Base-by-base conservation (phyloP, 495 filamentous ascomycete species). In the Xylaria intraflava region DNA sequence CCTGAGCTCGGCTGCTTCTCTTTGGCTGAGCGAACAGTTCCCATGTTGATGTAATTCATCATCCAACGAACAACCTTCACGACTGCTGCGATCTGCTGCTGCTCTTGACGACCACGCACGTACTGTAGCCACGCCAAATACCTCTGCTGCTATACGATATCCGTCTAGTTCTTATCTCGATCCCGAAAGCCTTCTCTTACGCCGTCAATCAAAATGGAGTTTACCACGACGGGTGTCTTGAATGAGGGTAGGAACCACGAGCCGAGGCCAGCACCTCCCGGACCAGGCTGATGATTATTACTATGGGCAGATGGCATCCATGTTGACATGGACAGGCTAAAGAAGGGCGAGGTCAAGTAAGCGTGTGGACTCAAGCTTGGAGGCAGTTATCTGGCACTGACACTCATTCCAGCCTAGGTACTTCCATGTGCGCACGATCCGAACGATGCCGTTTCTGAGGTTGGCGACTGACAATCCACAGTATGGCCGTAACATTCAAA, bases 401-500 rank as follows among this genome's bases (percentile, higher is more conserved):
- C 64, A 29, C n/a, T 50, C 53, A 56, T 57, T 58, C 55, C 55
- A 90, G 92, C 72, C 79, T 98, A 55, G 93, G 93, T 74, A 98
- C 93, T 58, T 96, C 93, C 50, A 98, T 98, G 91, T 97, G 78
- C 81, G 87, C 70, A 51, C 57, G 16, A 43, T 51, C 51, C 44
- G 48, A 57, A 55, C 23, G 20, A 41, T 50, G 11, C 8, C 22
- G 26, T 47, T 20, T 43, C 30, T 26, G 29, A 23, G 45, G 45
- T 49, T 65, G 42, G 73, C 51, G 49, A 53, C 63, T 72, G 53
- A 71, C 56, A 8, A 38, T 19, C 41, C 3, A 35, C 57, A 89
- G 85, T 68, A 90, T 90, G 85, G 86, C 93, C 33, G 89, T 97
- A 62, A 96, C 93, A 68, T 98, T 97, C 82, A 88, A 91, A 66